A percentile compares a stretch with the other conserved stretches of the same genome.
These are phyloP conservation scores for Hypericum androsaemum DNA, from an alignment of 345 rosid species.

Conservation along the genomic window DNA sequence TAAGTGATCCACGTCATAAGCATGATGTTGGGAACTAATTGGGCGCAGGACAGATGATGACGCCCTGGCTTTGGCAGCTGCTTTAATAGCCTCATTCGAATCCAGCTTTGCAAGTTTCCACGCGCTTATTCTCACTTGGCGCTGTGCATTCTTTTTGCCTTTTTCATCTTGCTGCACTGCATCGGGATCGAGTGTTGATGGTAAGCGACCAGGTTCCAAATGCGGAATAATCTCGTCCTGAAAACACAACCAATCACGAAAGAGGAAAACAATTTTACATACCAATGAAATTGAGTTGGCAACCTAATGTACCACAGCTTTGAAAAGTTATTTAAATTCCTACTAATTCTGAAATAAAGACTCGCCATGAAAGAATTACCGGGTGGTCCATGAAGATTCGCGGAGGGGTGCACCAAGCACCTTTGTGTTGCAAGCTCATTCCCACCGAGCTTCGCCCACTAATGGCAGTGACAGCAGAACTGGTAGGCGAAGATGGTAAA, in stretches of 20 bases:
- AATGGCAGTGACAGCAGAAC: constrained; percentile 79
- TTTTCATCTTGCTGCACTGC: constrained; percentile 30
- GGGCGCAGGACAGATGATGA: constrained; percentile 87
- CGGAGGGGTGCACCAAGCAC: constrained; percentile 95
- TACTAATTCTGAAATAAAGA: too few species aligned
- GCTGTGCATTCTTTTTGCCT: constrained; percentile 53
- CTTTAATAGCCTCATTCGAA: constrained; percentile 64
- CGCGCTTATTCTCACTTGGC: constrained; percentile 76
- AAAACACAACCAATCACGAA: too few species aligned
- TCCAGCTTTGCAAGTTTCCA: constrained; percentile 90
- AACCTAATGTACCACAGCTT: too few species aligned
- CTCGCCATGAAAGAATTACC: constrained; percentile 27
- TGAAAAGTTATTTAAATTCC: too few species aligned
- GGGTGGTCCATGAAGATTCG: constrained; percentile 91
- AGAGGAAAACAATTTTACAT: too few species aligned
- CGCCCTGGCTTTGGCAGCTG: constrained; percentile 85
- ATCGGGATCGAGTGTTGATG: constrained; percentile 80
- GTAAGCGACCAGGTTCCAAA: constrained; percentile 66
- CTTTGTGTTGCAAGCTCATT: constrained; percentile 69
- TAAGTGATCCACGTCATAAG: constrained; percentile 38
- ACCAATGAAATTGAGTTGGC: too few species aligned
- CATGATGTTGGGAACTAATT: constrained; percentile 39
- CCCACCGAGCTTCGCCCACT: constrained; percentile 93
- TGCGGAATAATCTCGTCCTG: constrained; percentile 92
- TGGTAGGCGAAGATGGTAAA: constrained; percentile 64